Evolutionary conservation across 2,329 filamentous ascomycete species (phyloP), one percentile per base, ranked within the genome.

Genomic region (Ampelomyces quisqualis): DNA sequence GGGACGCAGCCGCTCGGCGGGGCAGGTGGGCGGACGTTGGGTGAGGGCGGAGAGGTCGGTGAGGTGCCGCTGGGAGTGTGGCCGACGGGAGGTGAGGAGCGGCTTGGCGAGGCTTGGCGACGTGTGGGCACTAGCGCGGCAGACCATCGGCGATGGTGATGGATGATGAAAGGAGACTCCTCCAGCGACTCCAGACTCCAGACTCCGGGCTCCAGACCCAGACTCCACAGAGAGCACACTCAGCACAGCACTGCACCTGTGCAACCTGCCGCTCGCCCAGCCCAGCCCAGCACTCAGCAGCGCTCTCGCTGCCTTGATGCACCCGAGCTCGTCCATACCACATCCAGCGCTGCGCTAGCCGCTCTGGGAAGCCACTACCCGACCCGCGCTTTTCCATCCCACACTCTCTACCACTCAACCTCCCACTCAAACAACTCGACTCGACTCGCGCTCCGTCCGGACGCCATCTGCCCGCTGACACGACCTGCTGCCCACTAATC

Each of bases 1-100:
- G n/a, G n/a, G n/a, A n/a, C 40, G 42, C 34, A 45, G 8, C 21
- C 48, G 28, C 39, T 47, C 46, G 39, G 40, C 31, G 31, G 31
- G 24, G 31, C n/a, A 34, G 20, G 23, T n/a, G 13, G 23, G 23
- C 10, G 23, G 23, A n/a, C 13, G 23, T 26, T 11, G 23, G 10
- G 9, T 26, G 23, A n/a, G 23, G 9, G n/a, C n/a, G n/a, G n/a
- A n/a, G n/a, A n/a, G n/a, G n/a, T n/a, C n/a, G n/a, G n/a, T n/a
- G n/a, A n/a, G n/a, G n/a, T 15, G 27, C 27, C 7, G 27, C 13
- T 15, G 27, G 27, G 10, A 9, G 5, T n/a, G 27, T 30, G 22
- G 27, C 18, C 18, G 27, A 30, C 15, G 13, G 18, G 27, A 9
- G 15, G 13, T 9, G 14, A 15, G 15, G n/a, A 15, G 27, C n/a